Evolutionary conservation across 306 rosid species (phyloP).

Genomic region (Urtica urens): DNA sequence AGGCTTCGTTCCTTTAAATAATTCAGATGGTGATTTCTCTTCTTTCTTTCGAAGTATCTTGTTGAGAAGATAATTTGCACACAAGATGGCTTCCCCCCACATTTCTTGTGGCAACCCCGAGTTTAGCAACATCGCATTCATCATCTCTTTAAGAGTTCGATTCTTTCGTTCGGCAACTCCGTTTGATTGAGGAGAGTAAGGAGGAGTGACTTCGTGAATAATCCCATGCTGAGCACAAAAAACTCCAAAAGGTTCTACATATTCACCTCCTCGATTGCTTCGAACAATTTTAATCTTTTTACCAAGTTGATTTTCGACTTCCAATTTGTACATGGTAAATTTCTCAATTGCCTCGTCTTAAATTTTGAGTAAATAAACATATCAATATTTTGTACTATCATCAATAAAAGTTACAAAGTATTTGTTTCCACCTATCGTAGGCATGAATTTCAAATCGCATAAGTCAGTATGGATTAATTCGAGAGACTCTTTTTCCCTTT

Average conservation of each 20-base stretch:
- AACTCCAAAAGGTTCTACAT: background rate
- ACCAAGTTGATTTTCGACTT: background rate
- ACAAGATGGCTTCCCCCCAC: no score
- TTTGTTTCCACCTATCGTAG: background rate
- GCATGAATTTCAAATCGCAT: background rate
- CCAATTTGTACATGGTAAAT: background rate
- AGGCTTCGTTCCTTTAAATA: no score
- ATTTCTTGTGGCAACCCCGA: no score
- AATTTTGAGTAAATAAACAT: conserved; percentile 1
- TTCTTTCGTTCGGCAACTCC: background rate
- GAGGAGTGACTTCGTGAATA: background rate
- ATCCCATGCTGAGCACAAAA: background rate
- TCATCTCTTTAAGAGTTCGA: background rate
- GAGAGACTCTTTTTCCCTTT: background rate
- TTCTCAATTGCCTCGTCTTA: background rate
- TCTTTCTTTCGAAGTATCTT: no score
- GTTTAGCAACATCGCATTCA: background rate
- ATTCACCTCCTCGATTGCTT: background rate
- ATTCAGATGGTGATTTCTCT: no score
- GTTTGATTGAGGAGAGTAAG: background rate
- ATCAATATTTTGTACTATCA: background rate
- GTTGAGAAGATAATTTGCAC: no score
- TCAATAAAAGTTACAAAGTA: conserved; percentile 1
- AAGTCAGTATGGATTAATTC: background rate
- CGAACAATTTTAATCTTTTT: background rate